Percentiles rank a stretch among this genome's conserved stretches.
phyloP scores from a whole-genome alignment of 495 filamentous ascomycete species.

The Neurospora sp. region DNA sequence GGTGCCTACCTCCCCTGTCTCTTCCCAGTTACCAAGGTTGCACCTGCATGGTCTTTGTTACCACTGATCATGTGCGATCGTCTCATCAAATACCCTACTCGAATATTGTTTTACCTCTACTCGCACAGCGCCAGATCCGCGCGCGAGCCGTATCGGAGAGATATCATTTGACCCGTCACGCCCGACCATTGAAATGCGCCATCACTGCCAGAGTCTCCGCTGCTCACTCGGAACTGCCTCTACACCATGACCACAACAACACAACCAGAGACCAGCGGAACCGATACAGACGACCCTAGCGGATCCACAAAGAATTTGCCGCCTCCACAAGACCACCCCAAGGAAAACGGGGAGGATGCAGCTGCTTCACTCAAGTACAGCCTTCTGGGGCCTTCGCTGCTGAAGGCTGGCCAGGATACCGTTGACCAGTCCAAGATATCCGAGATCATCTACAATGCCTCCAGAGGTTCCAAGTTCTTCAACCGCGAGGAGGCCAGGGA shows the following conservation, averaged over 20 bases:
- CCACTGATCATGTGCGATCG: neutral
- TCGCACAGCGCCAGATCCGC: neutral
- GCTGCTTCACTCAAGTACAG: slow-evolving; percentile 45
- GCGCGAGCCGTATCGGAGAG: neutral
- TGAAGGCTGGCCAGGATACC: slow-evolving; percentile 85
- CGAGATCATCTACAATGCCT: slow-evolving; percentile 94
- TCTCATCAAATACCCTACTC: neutral
- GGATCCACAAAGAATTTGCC: neutral
- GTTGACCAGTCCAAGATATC: slow-evolving; percentile 96
- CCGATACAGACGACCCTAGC: neutral
- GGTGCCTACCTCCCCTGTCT: neutral
- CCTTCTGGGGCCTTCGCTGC: slow-evolving; percentile 85
- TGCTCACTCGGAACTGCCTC: neutral
- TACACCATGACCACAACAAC: neutral
- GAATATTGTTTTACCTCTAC: neutral
- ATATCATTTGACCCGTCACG: neutral
- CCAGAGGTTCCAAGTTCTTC: slow-evolving; percentile 95
- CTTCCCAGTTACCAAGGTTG: neutral
- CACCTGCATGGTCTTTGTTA: neutral
- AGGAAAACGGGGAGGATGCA: neutral
- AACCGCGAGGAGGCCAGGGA: slow-evolving; percentile 81
- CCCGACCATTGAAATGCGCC: neutral
- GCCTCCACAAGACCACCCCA: neutral
- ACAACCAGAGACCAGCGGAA: neutral
- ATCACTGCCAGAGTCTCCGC: neutral